phyloP scores from a whole-genome alignment of 257 asterid species.

The Lycium ferocissimum region DNA sequence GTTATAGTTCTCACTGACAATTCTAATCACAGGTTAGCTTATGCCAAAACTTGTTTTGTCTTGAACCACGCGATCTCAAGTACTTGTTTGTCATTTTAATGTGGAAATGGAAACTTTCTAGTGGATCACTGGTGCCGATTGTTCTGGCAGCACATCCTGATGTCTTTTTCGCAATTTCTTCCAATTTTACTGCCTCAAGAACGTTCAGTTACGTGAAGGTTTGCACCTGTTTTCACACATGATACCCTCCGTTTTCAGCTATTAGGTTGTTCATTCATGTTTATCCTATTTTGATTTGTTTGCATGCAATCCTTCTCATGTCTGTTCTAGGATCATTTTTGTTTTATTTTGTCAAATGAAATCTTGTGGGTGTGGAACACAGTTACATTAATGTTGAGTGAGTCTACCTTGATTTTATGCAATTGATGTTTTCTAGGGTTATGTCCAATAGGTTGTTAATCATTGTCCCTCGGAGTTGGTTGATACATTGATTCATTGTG shows the following conservation, averaged over 20 bases:
- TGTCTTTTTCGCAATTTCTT: constrained; percentile 79
- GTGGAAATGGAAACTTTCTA: constrained; percentile 46
- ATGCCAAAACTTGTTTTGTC: constrained; percentile 8
- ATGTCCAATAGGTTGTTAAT: neutral
- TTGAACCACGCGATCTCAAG: neutral
- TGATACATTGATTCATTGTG: neutral
- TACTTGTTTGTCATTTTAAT: constrained; percentile 32
- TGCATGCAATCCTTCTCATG: neutral
- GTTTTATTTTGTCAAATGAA: neutral
- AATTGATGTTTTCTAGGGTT: neutral
- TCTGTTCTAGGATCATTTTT: neutral
- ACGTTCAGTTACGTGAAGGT: constrained; percentile 85
- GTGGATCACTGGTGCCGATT: constrained; percentile 87
- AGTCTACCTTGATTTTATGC: too few species aligned
- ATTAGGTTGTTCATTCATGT: neutral
- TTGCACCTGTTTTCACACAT: constrained; percentile 24
- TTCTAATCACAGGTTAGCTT: constrained; percentile 39
- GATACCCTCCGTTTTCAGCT: neutral
- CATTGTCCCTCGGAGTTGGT: neutral
- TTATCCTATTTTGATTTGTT: neutral
- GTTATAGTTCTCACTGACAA: constrained; percentile 74
- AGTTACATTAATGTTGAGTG: neutral
- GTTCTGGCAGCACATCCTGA: constrained; percentile 60
- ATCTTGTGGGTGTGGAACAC: neutral
- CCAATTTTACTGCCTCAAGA: constrained; percentile 66